phyloP scores from a whole-genome alignment of 108 stramenopile genomes.

The Schizochytrium sp. region DNA sequence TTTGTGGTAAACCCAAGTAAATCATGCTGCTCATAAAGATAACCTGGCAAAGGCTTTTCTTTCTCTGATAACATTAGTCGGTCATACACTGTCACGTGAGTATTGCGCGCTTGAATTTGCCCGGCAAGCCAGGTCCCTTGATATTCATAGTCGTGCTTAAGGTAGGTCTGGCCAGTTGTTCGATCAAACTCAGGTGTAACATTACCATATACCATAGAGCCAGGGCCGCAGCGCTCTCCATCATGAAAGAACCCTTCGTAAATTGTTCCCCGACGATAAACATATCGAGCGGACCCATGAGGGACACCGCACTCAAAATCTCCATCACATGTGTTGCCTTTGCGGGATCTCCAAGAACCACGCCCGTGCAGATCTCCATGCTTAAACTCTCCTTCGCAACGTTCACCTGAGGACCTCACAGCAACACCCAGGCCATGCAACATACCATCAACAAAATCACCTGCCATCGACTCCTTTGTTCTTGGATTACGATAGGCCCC shows the following conservation, averaged over 20 bases:
- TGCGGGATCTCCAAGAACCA: slow-evolving; percentile 23
- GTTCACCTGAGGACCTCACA: not conserved
- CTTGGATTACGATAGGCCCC: not conserved
- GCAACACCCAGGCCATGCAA: slow-evolving; percentile 13
- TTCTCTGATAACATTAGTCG: not conserved
- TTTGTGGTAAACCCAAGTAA: slow-evolving; percentile 9
- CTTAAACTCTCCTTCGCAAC: not conserved
- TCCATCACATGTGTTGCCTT: not conserved
- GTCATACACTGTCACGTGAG: slow-evolving; percentile 4
- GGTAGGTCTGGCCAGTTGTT: not conserved
- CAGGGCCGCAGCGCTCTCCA: slow-evolving; percentile 46
- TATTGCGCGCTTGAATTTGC: slow-evolving; percentile 21
- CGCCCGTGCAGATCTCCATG: slow-evolving; percentile 29
- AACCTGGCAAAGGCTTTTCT: not conserved
- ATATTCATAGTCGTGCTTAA: slow-evolving; percentile 26
- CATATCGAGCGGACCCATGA: not conserved
- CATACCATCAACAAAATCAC: not conserved
- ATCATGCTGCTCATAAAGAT: slow-evolving; percentile 10
- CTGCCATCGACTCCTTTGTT: not conserved
- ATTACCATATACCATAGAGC: slow-evolving; percentile 40
- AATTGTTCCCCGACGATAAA: not conserved
- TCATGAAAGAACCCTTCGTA: slow-evolving; percentile 40
- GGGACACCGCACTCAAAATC: slow-evolving; percentile 24
- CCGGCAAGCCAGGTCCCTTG: slow-evolving; percentile 30
- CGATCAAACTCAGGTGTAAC: not conserved